Evolutionary conservation across 805 yeast genomes (phyloP), one percentile per base, ranked within the genome.

Genomic region (Blastobotrys attinorum): DNA sequence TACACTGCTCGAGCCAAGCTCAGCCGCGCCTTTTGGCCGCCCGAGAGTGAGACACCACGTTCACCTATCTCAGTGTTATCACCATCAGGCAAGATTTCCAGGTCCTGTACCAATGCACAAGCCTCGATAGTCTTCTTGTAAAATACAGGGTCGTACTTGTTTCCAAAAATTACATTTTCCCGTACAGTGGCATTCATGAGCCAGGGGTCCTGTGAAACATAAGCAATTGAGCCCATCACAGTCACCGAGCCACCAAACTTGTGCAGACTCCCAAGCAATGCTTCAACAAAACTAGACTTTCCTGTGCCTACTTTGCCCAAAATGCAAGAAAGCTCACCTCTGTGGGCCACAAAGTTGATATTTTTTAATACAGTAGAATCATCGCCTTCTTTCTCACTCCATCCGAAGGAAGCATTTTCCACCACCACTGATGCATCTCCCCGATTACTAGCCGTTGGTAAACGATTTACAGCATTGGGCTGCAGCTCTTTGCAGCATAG

Each of bases 11-110:
- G 77, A 0, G 98, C 98, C 42, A 92, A 73, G 1, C 95, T 81
- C 31, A 92, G 72, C 61, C 98, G 79, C 0, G 98, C 97, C 71
- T 92, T 92, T 64, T 92, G 98, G 37, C 98, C 98, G 41, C 98
- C 98, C 34, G 96, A 85, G 40, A 92, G 71, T 11, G 97, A 86
- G 41, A 92, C 89, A 51, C 98, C 98, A 62, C 90, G 87, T 66
- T 92, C 98, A 50, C 98, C 98, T 46, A 92, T 97, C 54, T 84
- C 77, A 4, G 98, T 92, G 41, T 71, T 72, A 61, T 92, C 97
- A 43, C 96, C 96, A 57, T 86, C 84, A 1, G 96, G 87, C 47
- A 92, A 72, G 23, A 81, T 77, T 23, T 74, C 76, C 48, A 92
- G 69, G 66, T 92, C 98, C 22, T 79, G 78, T 10, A 72, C 64